Conservation (phyloP, 768 basidiomycete species). For the Tulasnella sp. region DNA sequence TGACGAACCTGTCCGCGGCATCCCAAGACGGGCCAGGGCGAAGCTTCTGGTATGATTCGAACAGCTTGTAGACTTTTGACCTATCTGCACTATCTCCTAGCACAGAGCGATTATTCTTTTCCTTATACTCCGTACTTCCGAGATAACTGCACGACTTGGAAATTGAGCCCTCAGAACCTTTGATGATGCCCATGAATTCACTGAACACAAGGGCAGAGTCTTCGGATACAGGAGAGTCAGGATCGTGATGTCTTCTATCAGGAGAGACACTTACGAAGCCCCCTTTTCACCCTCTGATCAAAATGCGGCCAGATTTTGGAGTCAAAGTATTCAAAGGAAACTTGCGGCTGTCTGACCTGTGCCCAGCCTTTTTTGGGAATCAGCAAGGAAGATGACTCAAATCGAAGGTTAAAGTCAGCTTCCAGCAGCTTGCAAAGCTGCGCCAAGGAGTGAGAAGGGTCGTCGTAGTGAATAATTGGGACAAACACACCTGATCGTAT, state of each 20-base stretch:
- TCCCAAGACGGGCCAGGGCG: not conserved
- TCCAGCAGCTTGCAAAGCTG: not conserved
- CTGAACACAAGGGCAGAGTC: constrained; percentile 5
- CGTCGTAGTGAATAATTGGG: too few relatives aligned
- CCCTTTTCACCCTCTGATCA: not conserved
- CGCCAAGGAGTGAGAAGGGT: not conserved
- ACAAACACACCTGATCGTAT: too few relatives aligned
- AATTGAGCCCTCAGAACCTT: constrained; percentile 58
- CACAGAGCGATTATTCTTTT: not conserved
- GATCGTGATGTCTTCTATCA: not conserved
- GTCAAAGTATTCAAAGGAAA: not conserved
- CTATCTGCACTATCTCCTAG: not conserved
- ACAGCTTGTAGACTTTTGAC: not conserved
- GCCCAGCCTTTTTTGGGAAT: not conserved
- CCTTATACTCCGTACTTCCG: not conserved
- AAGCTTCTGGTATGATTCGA: not conserved
- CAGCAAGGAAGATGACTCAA: not conserved
- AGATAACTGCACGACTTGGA: not conserved
- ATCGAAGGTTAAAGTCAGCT: not conserved
- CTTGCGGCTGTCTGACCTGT: not conserved
- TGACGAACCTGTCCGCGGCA: not conserved
- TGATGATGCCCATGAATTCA: constrained; percentile 43
- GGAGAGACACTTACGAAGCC: not conserved
- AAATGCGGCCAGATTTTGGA: not conserved
- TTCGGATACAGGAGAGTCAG: not conserved